These are phyloP conservation scores for Linnemannia hyalina DNA, from an alignment of 192 early-diverging fungal species.

Conservation along the genomic window DNA sequence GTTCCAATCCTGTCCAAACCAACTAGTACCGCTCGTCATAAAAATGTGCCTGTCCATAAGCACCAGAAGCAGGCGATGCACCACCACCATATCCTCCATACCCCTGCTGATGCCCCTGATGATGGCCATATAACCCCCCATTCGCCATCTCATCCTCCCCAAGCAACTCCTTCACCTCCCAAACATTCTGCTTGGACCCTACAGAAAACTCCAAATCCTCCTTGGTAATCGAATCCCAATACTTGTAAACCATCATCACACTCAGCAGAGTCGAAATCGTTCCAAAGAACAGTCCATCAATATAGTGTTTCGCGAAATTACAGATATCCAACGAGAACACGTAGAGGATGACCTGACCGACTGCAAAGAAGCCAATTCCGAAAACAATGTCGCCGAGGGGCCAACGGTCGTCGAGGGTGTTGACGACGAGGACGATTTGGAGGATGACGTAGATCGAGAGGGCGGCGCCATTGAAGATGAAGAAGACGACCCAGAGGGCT, in stretches of 20 bases:
- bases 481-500: conserved; percentile 88
- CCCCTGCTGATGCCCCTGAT: conserved; percentile 34
- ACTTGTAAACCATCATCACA: conserved; percentile 99
- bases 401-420: conserved; percentile 96
- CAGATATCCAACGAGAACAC: conserved; percentile 88
- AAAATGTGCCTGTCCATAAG: conserved; percentile 42
- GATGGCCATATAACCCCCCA: conserved; percentile 40
- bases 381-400: conserved; percentile 95
- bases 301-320: conserved; percentile 91
- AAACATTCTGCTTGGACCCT: conserved; percentile 80
- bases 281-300: conserved; percentile 98
- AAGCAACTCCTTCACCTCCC: conserved; percentile 85
- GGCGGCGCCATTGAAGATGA: conserved; percentile 87
- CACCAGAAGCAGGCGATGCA: conserved; percentile 17
- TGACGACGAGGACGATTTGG: conserved; percentile 95
- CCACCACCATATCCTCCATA: conserved; percentile 12
- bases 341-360: conserved; percentile 87
- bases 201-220: conserved; percentile 96
- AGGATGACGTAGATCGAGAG: conserved; percentile 89
- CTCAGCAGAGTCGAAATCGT: conserved; percentile 89
- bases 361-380: conserved; percentile 87
- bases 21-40: conserved; percentile 34
- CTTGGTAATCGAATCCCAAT: conserved; percentile 99
- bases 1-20: no score
- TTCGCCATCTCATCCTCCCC: conserved; percentile 63